Conservation (phyloP, 306 rosid genomes). For the Lathyrus aphaca region DNA sequence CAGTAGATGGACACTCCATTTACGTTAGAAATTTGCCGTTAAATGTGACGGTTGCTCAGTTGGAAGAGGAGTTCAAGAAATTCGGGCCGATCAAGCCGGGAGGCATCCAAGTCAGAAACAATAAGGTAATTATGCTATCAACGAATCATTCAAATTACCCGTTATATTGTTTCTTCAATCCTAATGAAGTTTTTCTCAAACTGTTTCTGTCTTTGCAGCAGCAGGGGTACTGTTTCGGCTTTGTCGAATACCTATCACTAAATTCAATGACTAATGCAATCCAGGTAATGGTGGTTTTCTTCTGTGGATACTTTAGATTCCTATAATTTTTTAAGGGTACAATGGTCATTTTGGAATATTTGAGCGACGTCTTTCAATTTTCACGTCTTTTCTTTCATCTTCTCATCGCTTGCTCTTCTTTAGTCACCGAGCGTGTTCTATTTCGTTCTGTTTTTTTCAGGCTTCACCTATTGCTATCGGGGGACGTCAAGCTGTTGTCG, state of each 20-base stretch:
- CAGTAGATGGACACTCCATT: conserved; percentile 74
- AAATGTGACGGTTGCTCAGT: conserved; percentile 51
- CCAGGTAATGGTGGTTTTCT: conserved; percentile 51
- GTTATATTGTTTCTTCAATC: conserved; percentile 4
- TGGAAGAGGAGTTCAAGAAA: conserved; percentile 65
- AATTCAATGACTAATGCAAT: conserved; percentile 67
- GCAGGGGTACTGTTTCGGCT: conserved; percentile 83
- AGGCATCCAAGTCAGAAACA: conserved; percentile 78
- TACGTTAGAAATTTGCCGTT: conserved; percentile 71
- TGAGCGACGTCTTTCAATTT: no score
- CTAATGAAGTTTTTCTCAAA: conserved; percentile 33
- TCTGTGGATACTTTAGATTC: conserved; percentile 25
- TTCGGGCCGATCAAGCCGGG: conserved; percentile 75
- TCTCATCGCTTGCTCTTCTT: no score
- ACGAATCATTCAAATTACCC: conserved; percentile 20
- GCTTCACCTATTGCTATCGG: conserved; percentile 65
- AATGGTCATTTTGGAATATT: no score
- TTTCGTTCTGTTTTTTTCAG: conserved; percentile 44
- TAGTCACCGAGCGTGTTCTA: no score
- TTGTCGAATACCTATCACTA: conserved; percentile 68
- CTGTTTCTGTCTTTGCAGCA: conserved; percentile 49
- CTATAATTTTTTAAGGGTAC: neutral
- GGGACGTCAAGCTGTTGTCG: conserved; percentile 59
- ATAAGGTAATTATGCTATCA: conserved; percentile 51
- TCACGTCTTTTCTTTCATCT: no score